A percentile compares a stretch with the other conserved stretches of the same genome.
phyloP scores from a whole-genome alignment of 306 rosid genomes.

The Trifolium subterraneum region DNA sequence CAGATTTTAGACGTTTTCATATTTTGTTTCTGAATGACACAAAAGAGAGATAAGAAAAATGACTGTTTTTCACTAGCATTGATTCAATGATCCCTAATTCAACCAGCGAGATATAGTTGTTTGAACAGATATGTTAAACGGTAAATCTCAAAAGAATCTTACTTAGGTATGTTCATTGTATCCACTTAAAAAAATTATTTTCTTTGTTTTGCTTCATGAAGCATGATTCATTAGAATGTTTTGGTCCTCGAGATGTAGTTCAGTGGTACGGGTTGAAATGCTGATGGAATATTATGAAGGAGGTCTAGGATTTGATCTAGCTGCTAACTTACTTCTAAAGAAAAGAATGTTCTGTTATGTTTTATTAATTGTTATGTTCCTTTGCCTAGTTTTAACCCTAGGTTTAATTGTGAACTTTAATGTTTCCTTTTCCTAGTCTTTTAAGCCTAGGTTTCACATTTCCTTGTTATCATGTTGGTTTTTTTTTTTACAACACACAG shows the following conservation, averaged over 20 bases:
- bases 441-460: neutral
- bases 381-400: neutral
- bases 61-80: neutral
- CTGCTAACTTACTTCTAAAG: neutral
- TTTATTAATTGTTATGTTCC: neutral
- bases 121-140: slow-evolving; percentile 4
- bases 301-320: no score
- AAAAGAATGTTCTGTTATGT: neutral
- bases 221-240: slow-evolving; percentile 1
- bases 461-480: neutral
- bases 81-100: neutral
- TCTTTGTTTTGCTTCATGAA: no score
- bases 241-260: no score
- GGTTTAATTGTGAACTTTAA: neutral
- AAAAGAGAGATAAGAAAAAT: no score
- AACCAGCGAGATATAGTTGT: neutral
- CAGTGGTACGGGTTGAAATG: neutral
- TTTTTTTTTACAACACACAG: slow-evolving; percentile 32
- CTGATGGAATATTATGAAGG: no score
- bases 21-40: no score
- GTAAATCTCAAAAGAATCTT: neutral
- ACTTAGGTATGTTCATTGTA: neutral
- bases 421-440: neutral
- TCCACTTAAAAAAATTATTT: neutral
- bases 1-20: no score